Evolutionary conservation across 2,329 filamentous ascomycete species (phyloP).

Genomic region (Aspergillus fumigatus): DNA sequence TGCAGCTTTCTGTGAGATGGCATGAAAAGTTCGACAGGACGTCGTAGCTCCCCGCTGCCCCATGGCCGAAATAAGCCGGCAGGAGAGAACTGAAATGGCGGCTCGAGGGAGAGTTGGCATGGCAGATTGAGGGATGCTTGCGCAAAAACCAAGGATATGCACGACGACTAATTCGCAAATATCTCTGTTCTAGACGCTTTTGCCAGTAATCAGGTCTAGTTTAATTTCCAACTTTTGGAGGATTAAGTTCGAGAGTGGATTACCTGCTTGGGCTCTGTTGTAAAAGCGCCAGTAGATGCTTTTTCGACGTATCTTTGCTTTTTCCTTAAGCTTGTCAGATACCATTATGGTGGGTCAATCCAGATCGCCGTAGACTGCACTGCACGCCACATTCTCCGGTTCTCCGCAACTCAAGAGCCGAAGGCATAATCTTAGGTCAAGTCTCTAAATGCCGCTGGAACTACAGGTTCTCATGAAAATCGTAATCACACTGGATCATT

Average conservation of each 20-base stretch:
- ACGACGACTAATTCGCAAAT: neutral
- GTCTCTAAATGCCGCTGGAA: neutral
- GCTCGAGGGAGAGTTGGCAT: slow-evolving; percentile 23
- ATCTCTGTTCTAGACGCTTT: neutral
- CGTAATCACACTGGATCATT: neutral
- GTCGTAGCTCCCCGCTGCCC: slow-evolving; percentile 13
- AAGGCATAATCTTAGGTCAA: neutral
- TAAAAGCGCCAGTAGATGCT: neutral
- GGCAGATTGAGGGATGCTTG: neutral
- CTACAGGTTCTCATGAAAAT: neutral
- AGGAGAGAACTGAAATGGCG: slow-evolving; percentile 13
- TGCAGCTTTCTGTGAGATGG: slow-evolving; percentile 39
- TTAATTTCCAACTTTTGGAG: neutral
- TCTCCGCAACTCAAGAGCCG: neutral
- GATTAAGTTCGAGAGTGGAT: neutral
- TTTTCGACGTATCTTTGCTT: neutral
- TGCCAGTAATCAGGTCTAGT: neutral
- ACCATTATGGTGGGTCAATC: neutral
- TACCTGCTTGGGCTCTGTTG: neutral
- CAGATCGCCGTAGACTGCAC: neutral
- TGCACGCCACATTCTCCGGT: neutral
- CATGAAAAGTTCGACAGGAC: slow-evolving; percentile 29
- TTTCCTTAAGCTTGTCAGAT: neutral
- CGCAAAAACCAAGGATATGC: neutral
- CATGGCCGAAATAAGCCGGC: slow-evolving; percentile 14